phyloP scores from a whole-genome alignment of 768 basidiomycete species.

The Scleroderma bovista region DNA sequence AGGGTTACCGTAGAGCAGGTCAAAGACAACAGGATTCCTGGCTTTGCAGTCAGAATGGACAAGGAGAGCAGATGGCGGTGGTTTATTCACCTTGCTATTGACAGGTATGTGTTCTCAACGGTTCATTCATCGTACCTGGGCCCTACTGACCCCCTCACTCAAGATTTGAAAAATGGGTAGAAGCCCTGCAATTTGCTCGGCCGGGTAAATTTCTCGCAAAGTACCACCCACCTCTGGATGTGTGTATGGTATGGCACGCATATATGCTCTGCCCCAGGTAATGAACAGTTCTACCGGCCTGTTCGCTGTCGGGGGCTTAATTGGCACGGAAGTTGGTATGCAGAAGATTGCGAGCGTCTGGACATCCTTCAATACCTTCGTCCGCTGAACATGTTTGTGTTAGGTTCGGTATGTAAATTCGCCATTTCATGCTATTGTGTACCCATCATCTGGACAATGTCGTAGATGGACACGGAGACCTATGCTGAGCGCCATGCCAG shows the following conservation, averaged over 20 bases:
- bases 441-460: background rate
- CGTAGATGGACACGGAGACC: constrained; percentile 22
- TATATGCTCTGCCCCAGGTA: constrained; percentile 36
- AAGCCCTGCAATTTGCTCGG: constrained; percentile 16
- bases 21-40: constrained; percentile 24
- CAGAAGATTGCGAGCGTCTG: constrained; percentile 30
- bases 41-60: constrained; percentile 18
- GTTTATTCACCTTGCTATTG: constrained; percentile 36
- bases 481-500: constrained; percentile 11
- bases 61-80: constrained; percentile 31
- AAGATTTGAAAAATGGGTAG: constrained; percentile 34
- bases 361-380: constrained; percentile 17
- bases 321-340: constrained; percentile 21
- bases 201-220: constrained; percentile 22
- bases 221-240: constrained; percentile 33
- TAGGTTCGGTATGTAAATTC: constrained; percentile 25
- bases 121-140: background rate
- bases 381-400: constrained; percentile 22
- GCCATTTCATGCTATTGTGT: background rate
- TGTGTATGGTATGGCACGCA: constrained; percentile 40
- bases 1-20: constrained; percentile 23
- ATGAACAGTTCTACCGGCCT: background rate
- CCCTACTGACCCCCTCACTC: background rate
- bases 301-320: background rate
- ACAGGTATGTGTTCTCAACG: constrained; percentile 20